Evolutionary conservation across 345 rosid species (phyloP).

Genomic region (Carallia pectinifolia): DNA sequence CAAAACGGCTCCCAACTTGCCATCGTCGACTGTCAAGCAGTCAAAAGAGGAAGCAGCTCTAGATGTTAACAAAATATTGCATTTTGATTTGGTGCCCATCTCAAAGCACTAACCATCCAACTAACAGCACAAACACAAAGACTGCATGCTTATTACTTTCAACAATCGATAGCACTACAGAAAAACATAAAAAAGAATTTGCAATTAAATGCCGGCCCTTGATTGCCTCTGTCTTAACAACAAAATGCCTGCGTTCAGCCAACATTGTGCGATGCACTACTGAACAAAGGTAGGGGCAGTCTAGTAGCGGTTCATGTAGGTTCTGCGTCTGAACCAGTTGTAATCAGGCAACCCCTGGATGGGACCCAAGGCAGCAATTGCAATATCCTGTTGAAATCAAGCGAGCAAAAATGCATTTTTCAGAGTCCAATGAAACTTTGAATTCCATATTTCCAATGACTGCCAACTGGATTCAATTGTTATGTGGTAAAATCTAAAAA

Average conservation of each 20-base stretch:
- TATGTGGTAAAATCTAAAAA: not conserved
- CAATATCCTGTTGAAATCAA: constrained; percentile 63
- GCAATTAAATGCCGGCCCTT: constrained; percentile 17
- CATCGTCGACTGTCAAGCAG: no score
- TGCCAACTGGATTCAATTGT: not conserved
- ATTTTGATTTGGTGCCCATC: not conserved
- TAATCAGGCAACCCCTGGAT: constrained; percentile 85
- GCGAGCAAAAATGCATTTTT: not conserved
- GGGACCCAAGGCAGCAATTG: constrained; percentile 95
- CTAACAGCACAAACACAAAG: constrained; percentile 14
- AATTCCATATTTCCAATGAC: no score
- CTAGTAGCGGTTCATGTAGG: constrained; percentile 94
- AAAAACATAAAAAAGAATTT: constrained; percentile 7
- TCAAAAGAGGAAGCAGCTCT: not conserved
- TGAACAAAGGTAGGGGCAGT: constrained; percentile 1
- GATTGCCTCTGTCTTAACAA: constrained; percentile 18
- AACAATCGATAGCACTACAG: constrained; percentile 25
- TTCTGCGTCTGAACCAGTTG: constrained; percentile 99
- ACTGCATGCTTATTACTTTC: constrained; percentile 32
- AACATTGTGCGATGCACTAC: constrained; percentile 1
- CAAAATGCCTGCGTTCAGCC: constrained; percentile 17
- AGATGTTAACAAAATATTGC: not conserved
- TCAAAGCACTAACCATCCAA: not conserved
- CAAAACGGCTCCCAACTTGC: no score
- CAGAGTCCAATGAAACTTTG: not conserved